Conservation (phyloP, 805 yeast genomes). For the Metschnikowia borealis region DNA sequence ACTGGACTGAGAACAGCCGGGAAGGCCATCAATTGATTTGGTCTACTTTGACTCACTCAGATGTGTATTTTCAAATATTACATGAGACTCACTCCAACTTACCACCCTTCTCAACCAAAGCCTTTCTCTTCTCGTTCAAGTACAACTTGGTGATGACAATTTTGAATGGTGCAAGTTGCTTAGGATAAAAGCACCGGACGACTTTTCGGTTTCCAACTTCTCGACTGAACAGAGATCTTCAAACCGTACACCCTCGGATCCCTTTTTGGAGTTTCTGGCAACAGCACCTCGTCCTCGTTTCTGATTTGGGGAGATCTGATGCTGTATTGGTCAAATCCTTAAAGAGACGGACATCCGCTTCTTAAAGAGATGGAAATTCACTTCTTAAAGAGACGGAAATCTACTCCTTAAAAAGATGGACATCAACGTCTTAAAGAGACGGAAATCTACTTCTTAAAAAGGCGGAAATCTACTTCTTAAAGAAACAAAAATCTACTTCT, state of each 20-base stretch:
- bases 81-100: constrained; percentile 69
- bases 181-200: constrained; percentile 96
- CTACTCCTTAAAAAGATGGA: no score
- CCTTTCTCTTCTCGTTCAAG: constrained; percentile 99
- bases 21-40: no score
- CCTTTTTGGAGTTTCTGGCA: constrained; percentile 98
- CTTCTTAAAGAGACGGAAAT: no score
- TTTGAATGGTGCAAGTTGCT: constrained; percentile 96
- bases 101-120: constrained; percentile 96
- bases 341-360: constrained; percentile 99
- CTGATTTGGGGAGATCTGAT: constrained; percentile 95
- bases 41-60: constrained; percentile 2
- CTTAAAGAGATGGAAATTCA: no score
- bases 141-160: constrained; percentile 97
- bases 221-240: constrained; percentile 94
- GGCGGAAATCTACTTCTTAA: no score
- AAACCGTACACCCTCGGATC: constrained; percentile 99
- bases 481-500: no score
- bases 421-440: no score
- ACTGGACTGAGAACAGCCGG: no score
- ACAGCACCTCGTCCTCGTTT: constrained; percentile 94
- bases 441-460: no score
- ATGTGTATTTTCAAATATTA: constrained; percentile 21
- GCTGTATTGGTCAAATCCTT: constrained; percentile 98
- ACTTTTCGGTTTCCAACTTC: constrained; percentile 96